phyloP scores from a whole-genome alignment of 225 moss, liverwort and hornwort genomes.

The Pseudoscleropodium purum region DNA sequence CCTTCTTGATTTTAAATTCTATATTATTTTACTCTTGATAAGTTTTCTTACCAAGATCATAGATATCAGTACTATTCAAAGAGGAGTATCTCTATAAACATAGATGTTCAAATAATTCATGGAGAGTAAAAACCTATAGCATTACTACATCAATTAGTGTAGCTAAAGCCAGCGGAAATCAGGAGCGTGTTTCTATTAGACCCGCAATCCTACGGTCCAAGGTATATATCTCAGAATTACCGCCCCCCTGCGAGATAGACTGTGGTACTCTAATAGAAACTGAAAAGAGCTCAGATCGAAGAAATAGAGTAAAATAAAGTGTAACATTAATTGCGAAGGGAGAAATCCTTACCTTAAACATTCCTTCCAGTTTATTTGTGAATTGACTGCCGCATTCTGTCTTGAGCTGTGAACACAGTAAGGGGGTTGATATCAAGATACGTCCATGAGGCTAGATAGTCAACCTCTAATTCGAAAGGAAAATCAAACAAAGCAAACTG shows the following conservation, averaged over 20 bases:
- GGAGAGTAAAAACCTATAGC: neutral
- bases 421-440: neutral
- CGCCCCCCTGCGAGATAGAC: neutral
- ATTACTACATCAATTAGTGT: neutral
- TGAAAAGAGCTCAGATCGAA: neutral
- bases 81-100: neutral
- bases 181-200: neutral
- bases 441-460: neutral
- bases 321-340: neutral
- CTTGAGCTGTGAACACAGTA: slow-evolving; percentile 60
- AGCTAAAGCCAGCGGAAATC: neutral
- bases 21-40: no score
- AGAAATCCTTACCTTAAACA: slow-evolving; percentile 71
- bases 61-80: neutral
- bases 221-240: neutral
- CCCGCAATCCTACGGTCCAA: neutral
- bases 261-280: neutral
- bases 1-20: neutral
- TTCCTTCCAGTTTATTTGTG: slow-evolving; percentile 97
- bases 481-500: neutral
- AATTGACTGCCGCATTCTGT: slow-evolving; percentile 99
- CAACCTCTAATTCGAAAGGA: neutral
- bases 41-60: neutral
- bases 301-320: neutral
- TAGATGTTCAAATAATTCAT: neutral